Percentiles rank a stretch among this genome's conserved stretches.
phyloP scores from a whole-genome alignment of 805 yeast genomes.

The Cyberlindnera bimundalis region DNA sequence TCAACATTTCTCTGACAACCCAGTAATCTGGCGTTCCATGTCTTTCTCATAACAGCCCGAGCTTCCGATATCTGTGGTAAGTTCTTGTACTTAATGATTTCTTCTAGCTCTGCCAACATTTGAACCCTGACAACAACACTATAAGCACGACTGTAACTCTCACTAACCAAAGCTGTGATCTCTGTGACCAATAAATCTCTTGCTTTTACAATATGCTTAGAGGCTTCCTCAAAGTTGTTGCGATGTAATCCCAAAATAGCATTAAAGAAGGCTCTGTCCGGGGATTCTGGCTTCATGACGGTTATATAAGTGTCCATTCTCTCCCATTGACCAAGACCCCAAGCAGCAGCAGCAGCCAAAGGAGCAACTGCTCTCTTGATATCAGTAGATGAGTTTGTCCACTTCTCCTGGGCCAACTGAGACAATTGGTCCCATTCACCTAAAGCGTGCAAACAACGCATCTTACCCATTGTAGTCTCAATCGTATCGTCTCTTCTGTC shows the following conservation, averaged over 20 bases:
- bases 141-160: constrained; percentile 94
- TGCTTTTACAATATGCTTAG: constrained; percentile 74
- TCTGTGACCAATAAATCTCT: constrained; percentile 90
- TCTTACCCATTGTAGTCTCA: constrained; percentile 94
- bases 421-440: constrained; percentile 97
- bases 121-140: constrained; percentile 96
- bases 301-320: constrained; percentile 86
- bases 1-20: constrained; percentile 98
- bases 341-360: constrained; percentile 96
- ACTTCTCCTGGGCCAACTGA: constrained; percentile 78
- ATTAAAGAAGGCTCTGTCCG: constrained; percentile 92
- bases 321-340: constrained; percentile 98
- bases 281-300: constrained; percentile 88
- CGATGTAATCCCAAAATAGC: constrained; percentile 85
- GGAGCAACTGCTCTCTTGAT: constrained; percentile 87
- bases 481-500: constrained; percentile 72
- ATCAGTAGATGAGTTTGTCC: constrained; percentile 74
- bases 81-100: constrained; percentile 83
- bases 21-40: constrained; percentile 89
- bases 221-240: constrained; percentile 79
- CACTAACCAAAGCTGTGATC: constrained; percentile 90
- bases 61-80: constrained; percentile 81
- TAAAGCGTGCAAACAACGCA: constrained; percentile 96
- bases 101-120: constrained; percentile 95
- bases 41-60: constrained; percentile 72